Percentiles rank a stretch among this genome's conserved stretches.
Conservation (phyloP, 2,329 filamentous ascomycete genomes). For the Nemania sp. region DNA sequence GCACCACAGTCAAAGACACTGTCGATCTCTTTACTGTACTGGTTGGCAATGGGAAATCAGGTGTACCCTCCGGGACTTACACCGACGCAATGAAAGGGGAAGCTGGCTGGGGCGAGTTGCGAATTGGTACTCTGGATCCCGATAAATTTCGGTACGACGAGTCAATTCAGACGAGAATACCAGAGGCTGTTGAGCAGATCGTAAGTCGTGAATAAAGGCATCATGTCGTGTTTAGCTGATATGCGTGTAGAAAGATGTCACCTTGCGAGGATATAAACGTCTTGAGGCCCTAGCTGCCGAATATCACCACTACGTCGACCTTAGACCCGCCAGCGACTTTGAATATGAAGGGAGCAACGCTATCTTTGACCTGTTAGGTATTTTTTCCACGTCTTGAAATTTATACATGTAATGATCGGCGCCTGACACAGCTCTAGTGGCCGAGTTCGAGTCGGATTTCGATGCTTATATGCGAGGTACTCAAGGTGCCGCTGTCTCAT, state of each 20-base stretch:
- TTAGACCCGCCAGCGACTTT: background rate
- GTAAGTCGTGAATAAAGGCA: background rate
- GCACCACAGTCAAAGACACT: constrained; percentile 4
- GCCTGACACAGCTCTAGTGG: background rate
- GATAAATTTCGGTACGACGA: background rate
- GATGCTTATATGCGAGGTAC: background rate
- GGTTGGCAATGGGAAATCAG: background rate
- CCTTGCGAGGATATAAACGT: background rate
- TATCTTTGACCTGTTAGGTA: background rate
- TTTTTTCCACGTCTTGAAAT: background rate
- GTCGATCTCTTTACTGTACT: constrained; percentile 1
- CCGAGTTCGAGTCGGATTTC: background rate
- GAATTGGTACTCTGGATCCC: constrained; percentile 4
- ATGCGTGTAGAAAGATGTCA: background rate
- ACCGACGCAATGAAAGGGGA: background rate
- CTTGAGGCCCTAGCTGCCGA: background rate
- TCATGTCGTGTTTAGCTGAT: background rate
- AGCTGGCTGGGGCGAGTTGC: background rate
- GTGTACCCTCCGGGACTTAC: background rate
- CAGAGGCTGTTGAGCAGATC: background rate
- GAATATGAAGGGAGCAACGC: background rate
- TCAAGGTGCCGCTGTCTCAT: background rate
- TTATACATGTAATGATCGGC: background rate
- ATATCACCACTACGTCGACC: background rate
- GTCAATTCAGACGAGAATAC: background rate